Conservation (phyloP, 441 rosid genomes). For the Corymbia citriodora region DNA sequence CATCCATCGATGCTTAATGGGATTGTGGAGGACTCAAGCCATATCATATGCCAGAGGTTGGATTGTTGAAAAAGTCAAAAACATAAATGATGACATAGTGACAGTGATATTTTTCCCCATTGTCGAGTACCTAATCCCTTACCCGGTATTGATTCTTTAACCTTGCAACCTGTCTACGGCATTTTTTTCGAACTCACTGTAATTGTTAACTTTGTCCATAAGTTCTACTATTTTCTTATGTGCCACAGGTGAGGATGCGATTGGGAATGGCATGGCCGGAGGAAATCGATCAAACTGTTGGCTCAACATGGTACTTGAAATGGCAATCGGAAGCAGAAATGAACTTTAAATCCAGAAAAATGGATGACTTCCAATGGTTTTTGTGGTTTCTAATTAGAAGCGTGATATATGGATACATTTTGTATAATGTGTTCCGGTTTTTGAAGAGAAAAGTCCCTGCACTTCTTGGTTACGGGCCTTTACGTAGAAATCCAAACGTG, state of each 20-base stretch:
- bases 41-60: slow-evolving; percentile 44
- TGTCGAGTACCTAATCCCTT: slow-evolving; percentile 66
- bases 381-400: slow-evolving; percentile 67
- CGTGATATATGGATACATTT: slow-evolving; percentile 48
- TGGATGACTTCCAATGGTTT: slow-evolving; percentile 54
- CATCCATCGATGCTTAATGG: slow-evolving; percentile 40
- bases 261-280: slow-evolving; percentile 97
- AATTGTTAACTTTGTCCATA: not conserved
- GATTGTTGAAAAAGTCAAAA: slow-evolving; percentile 38
- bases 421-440: slow-evolving; percentile 58
- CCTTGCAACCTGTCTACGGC: slow-evolving; percentile 2
- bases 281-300: slow-evolving; percentile 68
- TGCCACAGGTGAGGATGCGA: slow-evolving; percentile 57
- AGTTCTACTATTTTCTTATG: slow-evolving; percentile 6
- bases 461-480: slow-evolving; percentile 81
- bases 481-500: slow-evolving; percentile 68
- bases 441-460: slow-evolving; percentile 65
- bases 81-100: slow-evolving; percentile 73
- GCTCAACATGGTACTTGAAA: slow-evolving; percentile 78
- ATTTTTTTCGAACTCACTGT: not conserved
- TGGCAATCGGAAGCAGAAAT: slow-evolving; percentile 88
- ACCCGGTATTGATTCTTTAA: slow-evolving; percentile 46
- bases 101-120: slow-evolving; percentile 60
- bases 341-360: slow-evolving; percentile 55
- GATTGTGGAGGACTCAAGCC: slow-evolving; percentile 43